Conservation (phyloP, 108 stramenopile species). For the Conticribra weissflogii region DNA sequence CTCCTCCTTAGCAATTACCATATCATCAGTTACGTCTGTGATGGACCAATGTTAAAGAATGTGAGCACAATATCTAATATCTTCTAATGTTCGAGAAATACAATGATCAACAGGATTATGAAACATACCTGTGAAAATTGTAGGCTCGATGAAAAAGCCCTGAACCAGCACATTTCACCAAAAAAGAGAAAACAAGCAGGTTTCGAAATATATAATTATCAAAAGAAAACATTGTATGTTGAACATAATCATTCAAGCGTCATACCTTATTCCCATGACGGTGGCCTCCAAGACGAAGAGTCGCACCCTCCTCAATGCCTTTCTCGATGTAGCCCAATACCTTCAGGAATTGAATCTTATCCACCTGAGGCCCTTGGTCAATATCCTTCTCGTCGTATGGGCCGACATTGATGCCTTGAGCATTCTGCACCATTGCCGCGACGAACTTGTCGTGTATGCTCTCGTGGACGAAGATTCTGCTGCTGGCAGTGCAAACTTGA, state of each 20-base stretch:
- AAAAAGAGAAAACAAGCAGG: too few species aligned
- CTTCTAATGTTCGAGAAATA: too few species aligned
- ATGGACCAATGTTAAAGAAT: too few species aligned
- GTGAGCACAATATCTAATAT: too few species aligned
- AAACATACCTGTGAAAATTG: too few species aligned
- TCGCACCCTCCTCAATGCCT: conserved; percentile 44
- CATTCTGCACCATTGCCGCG: conserved; percentile 10
- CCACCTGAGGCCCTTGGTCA: conserved; percentile 48
- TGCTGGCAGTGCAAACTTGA: conserved; percentile 66
- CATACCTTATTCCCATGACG: neutral
- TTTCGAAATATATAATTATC: too few species aligned
- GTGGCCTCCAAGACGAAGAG: conserved; percentile 22
- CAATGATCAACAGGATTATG: too few species aligned
- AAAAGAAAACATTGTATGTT: too few species aligned
- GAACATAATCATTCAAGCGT: too few species aligned
- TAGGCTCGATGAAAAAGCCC: conserved; percentile 48
- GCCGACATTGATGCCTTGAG: conserved; percentile 22
- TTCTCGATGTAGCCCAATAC: conserved; percentile 38
- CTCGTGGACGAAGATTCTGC: conserved; percentile 69
- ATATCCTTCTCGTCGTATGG: conserved; percentile 5
- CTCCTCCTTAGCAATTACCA: conserved; percentile 59
- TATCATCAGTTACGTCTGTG: conserved; percentile 29
- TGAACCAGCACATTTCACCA: too few species aligned
- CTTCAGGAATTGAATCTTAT: conserved; percentile 29
- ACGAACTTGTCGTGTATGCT: conserved; percentile 53